A percentile compares a stretch with the other conserved stretches of the same genome.
These are phyloP conservation scores for Cladobotryum protrusum DNA, from an alignment of 2,329 filamentous ascomycete species.

Conservation along the genomic window DNA sequence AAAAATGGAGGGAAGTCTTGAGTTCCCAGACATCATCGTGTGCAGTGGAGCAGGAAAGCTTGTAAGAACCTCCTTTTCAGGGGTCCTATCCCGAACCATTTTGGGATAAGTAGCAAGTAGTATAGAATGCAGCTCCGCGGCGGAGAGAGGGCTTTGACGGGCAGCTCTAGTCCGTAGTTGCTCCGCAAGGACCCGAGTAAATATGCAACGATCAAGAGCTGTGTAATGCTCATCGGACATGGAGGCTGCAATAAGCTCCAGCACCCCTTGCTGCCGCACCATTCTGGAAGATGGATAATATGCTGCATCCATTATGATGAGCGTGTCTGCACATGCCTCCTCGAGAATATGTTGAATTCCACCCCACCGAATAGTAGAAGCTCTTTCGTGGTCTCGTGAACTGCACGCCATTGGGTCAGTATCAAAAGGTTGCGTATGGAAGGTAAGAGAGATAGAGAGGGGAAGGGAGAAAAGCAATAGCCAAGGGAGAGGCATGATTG, in stretches of 20 bases:
- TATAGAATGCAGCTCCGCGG: conserved; percentile 48
- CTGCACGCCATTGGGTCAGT: conserved; percentile 25
- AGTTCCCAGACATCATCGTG: conserved; percentile 49
- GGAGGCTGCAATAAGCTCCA: conserved; percentile 52
- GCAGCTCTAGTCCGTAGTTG: conserved; percentile 42
- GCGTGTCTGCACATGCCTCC: conserved; percentile 48
- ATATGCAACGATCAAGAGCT: conserved; percentile 43
- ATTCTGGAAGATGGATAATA: conserved; percentile 51
- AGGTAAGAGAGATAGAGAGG: neutral
- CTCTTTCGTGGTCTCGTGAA: conserved; percentile 39
- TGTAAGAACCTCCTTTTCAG: conserved; percentile 41
- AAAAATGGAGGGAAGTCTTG: conserved; percentile 50
- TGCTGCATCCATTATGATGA: conserved; percentile 53
- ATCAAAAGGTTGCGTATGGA: neutral
- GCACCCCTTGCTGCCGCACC: conserved; percentile 45
- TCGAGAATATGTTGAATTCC: conserved; percentile 52
- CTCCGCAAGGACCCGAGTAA: conserved; percentile 45
- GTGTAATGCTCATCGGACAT: conserved; percentile 46
- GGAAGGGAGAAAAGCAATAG: neutral
- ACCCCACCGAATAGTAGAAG: conserved; percentile 48
- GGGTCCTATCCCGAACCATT: conserved; percentile 43
- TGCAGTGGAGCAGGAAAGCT: conserved; percentile 50
- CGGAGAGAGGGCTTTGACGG: conserved; percentile 42
- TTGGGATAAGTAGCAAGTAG: conserved; percentile 47
- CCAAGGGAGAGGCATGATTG: conserved; percentile 12